Percentiles rank a stretch among this genome's conserved stretches.
phyloP scores from a whole-genome alignment of 306 rosid species.

The Mimosa pudica region DNA sequence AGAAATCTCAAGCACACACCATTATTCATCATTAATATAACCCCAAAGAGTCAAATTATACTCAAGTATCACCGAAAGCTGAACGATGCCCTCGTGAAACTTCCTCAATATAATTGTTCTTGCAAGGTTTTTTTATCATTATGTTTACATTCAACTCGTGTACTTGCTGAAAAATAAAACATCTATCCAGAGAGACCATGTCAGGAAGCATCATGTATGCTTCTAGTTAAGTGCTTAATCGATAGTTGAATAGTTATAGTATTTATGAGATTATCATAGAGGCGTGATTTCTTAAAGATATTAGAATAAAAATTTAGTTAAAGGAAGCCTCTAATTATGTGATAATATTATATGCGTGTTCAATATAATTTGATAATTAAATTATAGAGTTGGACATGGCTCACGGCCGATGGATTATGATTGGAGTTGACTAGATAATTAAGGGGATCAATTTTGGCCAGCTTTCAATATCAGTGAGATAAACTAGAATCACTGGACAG shows the following conservation, averaged over 20 bases:
- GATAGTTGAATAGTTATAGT: background rate
- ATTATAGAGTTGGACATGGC: background rate
- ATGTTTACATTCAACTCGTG: background rate
- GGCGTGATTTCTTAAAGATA: background rate
- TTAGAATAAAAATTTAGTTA: background rate
- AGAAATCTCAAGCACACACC: conserved; percentile 5
- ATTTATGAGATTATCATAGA: background rate
- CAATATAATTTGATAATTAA: too few relatives aligned
- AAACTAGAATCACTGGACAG: background rate
- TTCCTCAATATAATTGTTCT: background rate
- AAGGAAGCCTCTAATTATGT: background rate
- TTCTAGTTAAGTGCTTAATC: background rate
- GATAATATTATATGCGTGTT: background rate
- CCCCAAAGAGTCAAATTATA: conserved; percentile 39
- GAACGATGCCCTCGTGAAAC: conserved; percentile 10
- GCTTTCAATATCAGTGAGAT: background rate
- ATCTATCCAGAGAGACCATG: background rate
- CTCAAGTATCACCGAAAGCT: conserved; percentile 69
- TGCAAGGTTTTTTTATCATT: background rate
- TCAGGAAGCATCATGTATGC: background rate
- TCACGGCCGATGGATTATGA: background rate
- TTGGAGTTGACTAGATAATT: background rate
- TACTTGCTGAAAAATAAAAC: background rate
- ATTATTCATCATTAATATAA: conserved; percentile 38
- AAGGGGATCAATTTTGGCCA: background rate